Percentiles rank a stretch among this genome's conserved stretches.
These are phyloP conservation scores for Penicillium polonicum DNA, from an alignment of 2,329 filamentous ascomycete species.

Conservation along the genomic window DNA sequence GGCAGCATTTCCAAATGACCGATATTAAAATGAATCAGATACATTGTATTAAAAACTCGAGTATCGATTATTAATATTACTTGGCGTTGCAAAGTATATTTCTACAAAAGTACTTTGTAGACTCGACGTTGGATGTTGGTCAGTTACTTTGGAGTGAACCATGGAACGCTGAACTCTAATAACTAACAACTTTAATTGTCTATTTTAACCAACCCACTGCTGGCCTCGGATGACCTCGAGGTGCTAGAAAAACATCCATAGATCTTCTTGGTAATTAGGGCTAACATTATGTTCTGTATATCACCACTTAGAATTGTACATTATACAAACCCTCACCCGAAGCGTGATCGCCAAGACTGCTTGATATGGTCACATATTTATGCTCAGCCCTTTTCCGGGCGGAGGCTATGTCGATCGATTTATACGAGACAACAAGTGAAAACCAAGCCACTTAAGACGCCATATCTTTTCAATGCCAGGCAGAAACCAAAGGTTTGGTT, in stretches of 20 bases:
- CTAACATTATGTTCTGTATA: neutral
- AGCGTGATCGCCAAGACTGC: constrained; percentile 1
- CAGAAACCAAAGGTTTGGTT: too few relatives aligned
- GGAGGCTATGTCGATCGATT: neutral
- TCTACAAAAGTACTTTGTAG: neutral
- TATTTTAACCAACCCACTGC: constrained; percentile 2
- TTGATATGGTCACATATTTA: neutral
- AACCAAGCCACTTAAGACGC: too few relatives aligned
- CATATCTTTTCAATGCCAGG: neutral
- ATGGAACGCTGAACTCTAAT: constrained; percentile 13
- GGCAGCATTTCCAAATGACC: constrained; percentile 6
- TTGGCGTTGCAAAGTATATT: neutral
- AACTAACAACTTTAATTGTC: constrained; percentile 4
- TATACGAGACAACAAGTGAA: neutral
- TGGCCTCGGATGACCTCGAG: neutral
- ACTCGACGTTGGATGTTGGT: constrained; percentile 5
- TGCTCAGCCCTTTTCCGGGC: neutral
- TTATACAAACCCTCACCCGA: neutral
- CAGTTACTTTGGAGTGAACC: constrained; percentile 9
- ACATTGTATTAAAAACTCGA: neutral
- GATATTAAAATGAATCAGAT: neutral
- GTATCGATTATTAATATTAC: neutral
- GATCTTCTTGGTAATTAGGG: neutral
- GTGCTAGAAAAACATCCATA: neutral
- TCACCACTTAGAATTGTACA: neutral